Base-by-base conservation (phyloP, 306 rosid genomes). In the Erythrophleum fordii region DNA sequence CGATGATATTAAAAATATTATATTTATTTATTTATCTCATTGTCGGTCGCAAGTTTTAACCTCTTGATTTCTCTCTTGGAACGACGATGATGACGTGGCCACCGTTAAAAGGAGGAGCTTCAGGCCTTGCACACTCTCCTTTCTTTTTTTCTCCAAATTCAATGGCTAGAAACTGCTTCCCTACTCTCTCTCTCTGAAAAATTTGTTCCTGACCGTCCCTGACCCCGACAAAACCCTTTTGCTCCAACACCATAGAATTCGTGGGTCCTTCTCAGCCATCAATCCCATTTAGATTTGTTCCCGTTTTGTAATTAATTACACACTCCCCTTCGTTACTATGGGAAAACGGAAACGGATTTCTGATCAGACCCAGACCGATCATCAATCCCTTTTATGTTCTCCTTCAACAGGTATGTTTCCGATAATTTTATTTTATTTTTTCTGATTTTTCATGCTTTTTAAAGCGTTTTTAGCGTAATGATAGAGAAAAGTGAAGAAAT, bases 311-410 rank as follows among this genome's bases (percentile, higher is more conserved):
- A 35, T 62, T 25, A 23, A 31, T 76, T 52, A 29, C 42, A 29
- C 25, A 66, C 28, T 37, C 4, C 29, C 22, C 69, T 22, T 35
- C 17, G 34, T 49, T 72, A n/a, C 81, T 2, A 89, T 89, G 95
- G 90, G 90, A 41, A 92, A 89, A 85, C 81, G 87, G 62, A 93
- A 92, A 86, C 91, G 87, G 64, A 77, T 73, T 72, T 86, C 89
- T 78, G 88, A 91, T 86, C 94, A 82, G 31, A 56, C 69, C 65
- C 85, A 84, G 20, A 76, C 70, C 80, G 86, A 90, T 53, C 89
- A 74, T 52, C 88, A 59, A 37, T 85, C 87, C 28, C 45, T 37
- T 71, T 70, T 72, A 0, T 72, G 82, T 87, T 82, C 86, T 72
- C 77, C 79, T 73, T 69, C 92, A 45, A 23, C 85, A 8, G 97